Base-by-base conservation (phyloP, 2,329 filamentous ascomycete species). In the Aotearoamyces nothofagi region DNA sequence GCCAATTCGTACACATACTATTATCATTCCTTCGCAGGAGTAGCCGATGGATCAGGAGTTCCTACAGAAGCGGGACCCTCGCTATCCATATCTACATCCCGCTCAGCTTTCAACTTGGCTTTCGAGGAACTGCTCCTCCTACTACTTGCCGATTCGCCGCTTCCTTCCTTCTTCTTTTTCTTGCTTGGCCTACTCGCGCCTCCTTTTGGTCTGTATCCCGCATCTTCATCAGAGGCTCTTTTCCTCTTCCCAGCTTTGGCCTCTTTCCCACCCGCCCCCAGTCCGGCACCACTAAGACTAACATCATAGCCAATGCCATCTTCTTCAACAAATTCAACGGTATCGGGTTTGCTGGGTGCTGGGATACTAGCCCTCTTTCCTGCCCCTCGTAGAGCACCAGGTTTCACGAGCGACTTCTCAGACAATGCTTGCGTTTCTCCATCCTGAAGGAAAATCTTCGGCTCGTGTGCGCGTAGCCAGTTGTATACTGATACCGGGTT, bases 401-500 rank as follows among this genome's bases (percentile, higher is more conserved):
- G 46, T 23, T 47, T 51, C 22, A 51, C 52, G 38, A 49, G 50
- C 15, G 55, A 54, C 42, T 61, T 62, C 33, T 58, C 49, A 40
- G 52, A 50, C n/a, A n/a, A n/a, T n/a, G n/a, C n/a, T n/a, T n/a
- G n/a, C 14, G 45, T 43, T 39, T 48, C 46, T 13, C 50, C 51
- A 26, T 55, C 54, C 50, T 92, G 78, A 12, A 92, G 57, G 57
- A 92, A 86, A 27, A 84, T 75, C 51, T 87, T 76, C 3, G 84
- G 80, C 34, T 82, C 76, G 52, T 93, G 67, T 47, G 82, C 75
- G 37, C 82, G 70, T 9, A 98, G 68, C 90, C 90, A 98, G 52
- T 92, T 94, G 57, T 92, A 92, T 3, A 93, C 86, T 34, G 81
- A 92, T 23, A 83, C 80, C 0, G 86, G 84, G 50, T 96, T 96